phyloP scores from a whole-genome alignment of 2,329 filamentous ascomycete genomes.

The Chalaropsis ovoidea region DNA sequence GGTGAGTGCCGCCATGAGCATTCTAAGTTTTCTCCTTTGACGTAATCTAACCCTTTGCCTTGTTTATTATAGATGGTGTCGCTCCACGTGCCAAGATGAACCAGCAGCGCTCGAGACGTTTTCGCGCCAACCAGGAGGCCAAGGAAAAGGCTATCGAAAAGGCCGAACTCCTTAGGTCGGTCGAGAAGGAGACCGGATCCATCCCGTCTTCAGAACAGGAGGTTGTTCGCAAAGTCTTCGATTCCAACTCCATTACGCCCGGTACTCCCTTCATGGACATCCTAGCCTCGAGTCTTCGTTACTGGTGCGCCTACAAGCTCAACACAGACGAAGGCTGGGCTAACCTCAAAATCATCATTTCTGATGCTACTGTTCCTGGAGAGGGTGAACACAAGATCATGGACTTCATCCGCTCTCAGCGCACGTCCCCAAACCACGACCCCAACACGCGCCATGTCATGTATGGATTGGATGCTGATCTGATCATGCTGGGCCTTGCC shows the following conservation, averaged over 20 bases:
- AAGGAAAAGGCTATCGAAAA: conserved; percentile 90
- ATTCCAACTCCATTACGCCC: conserved; percentile 77
- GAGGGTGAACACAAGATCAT: conserved; percentile 99
- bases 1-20: conserved; percentile 43
- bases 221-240: conserved; percentile 80
- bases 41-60: conserved; percentile 16
- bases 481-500: conserved; percentile 95
- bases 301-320: conserved; percentile 96
- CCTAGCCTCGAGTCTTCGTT: conserved; percentile 76
- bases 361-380: conserved; percentile 91
- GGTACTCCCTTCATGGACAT: conserved; percentile 99
- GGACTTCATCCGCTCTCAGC: conserved; percentile 91
- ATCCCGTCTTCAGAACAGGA: conserved; percentile 38
- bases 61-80: conserved; percentile 63
- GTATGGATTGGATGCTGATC: conserved; percentile 91
- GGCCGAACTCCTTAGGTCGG: conserved; percentile 71
- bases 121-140: conserved; percentile 87
- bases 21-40: conserved; percentile 23
- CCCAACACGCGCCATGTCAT: conserved; percentile 97
- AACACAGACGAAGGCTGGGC: conserved; percentile 95
- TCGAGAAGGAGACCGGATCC: conserved; percentile 63
- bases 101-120: conserved; percentile 91
- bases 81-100: conserved; percentile 99
- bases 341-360: conserved; percentile 94
- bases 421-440: conserved; percentile 79